Percentiles rank a stretch among this genome's conserved stretches.
Evolutionary conservation across 805 yeast species (phyloP).

Genomic region (Metschnikowia proteae): DNA sequence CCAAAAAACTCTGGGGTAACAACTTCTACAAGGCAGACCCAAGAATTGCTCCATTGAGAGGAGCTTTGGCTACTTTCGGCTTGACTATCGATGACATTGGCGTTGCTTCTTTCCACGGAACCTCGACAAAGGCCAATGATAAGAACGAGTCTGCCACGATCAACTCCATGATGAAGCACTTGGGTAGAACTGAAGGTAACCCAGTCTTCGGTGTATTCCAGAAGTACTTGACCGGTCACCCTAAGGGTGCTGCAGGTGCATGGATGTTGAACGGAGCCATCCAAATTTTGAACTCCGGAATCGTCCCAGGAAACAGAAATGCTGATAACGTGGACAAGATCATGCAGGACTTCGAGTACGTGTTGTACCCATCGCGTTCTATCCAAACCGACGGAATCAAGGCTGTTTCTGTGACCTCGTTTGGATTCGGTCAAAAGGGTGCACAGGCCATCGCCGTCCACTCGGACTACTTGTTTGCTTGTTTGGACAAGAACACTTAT

Average conservation of each 20-base stretch:
- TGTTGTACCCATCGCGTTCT: constrained; percentile 90
- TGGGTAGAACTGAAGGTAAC: constrained; percentile 97
- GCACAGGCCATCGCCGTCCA: constrained; percentile 90
- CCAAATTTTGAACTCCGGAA: constrained; percentile 86
- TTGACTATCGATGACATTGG: constrained; percentile 92
- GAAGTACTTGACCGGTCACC: constrained; percentile 98
- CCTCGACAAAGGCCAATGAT: constrained; percentile 97
- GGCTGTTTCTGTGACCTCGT: constrained; percentile 95
- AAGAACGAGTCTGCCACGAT: constrained; percentile 95
- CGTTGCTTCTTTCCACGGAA: constrained; percentile 98
- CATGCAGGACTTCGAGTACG: constrained; percentile 79
- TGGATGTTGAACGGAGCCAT: constrained; percentile 99
- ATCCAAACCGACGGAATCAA: constrained; percentile 95
- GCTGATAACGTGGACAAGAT: constrained; percentile 92
- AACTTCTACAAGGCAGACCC: constrained; percentile 88
- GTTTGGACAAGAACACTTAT: constrained; percentile 69
- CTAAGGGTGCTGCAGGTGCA: constrained; percentile 99
- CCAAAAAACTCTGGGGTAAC: constrained; percentile 93
- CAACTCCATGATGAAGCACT: constrained; percentile 87
- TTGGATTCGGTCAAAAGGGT: constrained; percentile 99
- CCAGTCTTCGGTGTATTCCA: constrained; percentile 98
- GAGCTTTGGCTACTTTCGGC: constrained; percentile 91
- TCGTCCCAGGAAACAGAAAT: constrained; percentile 98
- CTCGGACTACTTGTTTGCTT: constrained; percentile 89
- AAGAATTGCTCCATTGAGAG: constrained; percentile 94